phyloP scores from a whole-genome alignment of 2,329 filamentous ascomycete genomes.

The Fusarium tricinctum region DNA sequence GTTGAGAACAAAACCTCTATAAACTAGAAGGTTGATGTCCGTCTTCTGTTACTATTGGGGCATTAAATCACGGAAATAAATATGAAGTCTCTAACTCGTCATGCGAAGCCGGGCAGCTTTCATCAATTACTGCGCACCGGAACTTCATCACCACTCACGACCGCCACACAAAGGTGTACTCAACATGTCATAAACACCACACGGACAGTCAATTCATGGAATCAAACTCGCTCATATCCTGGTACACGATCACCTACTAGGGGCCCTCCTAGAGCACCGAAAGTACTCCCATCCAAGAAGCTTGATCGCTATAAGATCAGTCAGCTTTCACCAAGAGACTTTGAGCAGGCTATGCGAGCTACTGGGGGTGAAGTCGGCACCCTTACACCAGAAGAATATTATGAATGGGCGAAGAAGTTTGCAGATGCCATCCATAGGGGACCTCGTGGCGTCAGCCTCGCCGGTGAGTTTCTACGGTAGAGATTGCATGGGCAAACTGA shows the following conservation, averaged over 20 bases:
- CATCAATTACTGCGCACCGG: conserved; percentile 26
- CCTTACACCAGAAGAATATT: conserved; percentile 47
- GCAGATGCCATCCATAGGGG: conserved; percentile 41
- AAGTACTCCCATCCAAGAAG: conserved; percentile 9
- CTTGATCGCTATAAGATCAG: conserved; percentile 38
- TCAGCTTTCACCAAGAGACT: conserved; percentile 41
- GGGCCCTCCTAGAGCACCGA: conserved; percentile 32
- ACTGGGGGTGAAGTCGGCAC: conserved; percentile 32
- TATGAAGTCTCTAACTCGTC: conserved; percentile 11
- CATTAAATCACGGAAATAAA: not conserved
- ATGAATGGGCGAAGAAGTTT: conserved; percentile 43
- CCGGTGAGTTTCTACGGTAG: conserved; percentile 42
- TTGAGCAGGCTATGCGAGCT: conserved; percentile 40
- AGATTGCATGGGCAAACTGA: conserved; percentile 15
- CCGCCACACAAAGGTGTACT: conserved; percentile 2
- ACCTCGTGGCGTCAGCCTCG: conserved; percentile 38
- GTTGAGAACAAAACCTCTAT: not conserved
- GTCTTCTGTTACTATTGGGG: not conserved
- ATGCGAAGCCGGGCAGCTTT: conserved; percentile 9
- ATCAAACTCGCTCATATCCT: conserved; percentile 41
- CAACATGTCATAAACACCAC: conserved; percentile 4
- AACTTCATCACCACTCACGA: conserved; percentile 4
- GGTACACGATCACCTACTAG: conserved; percentile 15
- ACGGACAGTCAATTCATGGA: not conserved
- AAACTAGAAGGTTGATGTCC: not conserved